Conservation (phyloP, 768 basidiomycete genomes). For the Boletus rubroflammeus region DNA sequence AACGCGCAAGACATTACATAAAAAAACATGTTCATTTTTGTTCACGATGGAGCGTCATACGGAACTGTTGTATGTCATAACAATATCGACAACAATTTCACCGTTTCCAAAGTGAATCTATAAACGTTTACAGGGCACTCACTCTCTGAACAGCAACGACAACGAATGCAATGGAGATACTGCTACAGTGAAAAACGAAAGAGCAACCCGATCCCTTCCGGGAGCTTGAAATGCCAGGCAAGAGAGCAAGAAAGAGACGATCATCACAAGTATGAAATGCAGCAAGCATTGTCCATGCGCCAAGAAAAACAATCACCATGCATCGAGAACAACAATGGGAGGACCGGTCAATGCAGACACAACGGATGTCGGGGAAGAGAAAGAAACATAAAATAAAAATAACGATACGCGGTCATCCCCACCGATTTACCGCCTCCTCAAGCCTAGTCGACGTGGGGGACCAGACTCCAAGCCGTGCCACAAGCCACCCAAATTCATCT, state of each 20-base stretch:
- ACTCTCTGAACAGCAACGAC: no score
- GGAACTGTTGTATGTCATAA: neutral
- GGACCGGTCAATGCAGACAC: neutral
- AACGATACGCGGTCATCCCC: neutral
- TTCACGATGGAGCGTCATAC: no score
- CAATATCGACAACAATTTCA: neutral
- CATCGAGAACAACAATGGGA: neutral
- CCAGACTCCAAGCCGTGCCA: constrained; percentile 7
- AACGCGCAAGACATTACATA: no score
- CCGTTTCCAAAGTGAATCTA: no score
- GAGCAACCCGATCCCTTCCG: neutral
- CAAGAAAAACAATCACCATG: constrained; percentile 5
- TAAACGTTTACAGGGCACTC: no score
- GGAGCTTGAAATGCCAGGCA: neutral
- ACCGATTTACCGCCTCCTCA: constrained; percentile 8
- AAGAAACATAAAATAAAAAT: neutral
- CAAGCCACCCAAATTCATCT: constrained; percentile 27
- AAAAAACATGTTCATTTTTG: no score
- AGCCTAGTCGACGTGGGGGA: constrained; percentile 7
- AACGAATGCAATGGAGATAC: neutral
- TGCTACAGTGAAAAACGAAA: neutral
- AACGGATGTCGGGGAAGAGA: neutral
- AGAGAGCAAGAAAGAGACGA: neutral
- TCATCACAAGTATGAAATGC: neutral
- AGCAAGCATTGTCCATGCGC: constrained; percentile 2